These are phyloP conservation scores for Rachicladosporium sp. DNA, from an alignment of 2,329 filamentous ascomycete genomes.

Conservation along the genomic window DNA sequence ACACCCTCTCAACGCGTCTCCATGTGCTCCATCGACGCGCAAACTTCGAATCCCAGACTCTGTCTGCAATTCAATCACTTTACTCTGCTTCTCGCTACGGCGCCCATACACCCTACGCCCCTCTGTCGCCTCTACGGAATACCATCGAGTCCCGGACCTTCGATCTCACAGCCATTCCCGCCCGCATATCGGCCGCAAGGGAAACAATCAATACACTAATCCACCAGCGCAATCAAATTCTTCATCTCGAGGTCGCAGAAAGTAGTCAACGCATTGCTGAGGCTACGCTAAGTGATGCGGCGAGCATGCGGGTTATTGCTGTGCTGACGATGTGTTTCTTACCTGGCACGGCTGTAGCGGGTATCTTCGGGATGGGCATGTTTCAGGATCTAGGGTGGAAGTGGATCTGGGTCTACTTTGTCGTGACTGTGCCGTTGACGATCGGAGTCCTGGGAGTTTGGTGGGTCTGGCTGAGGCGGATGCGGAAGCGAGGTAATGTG, in stretches of 20 bases:
- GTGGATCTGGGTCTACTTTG: background rate
- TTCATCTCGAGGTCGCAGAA: constrained; percentile 2
- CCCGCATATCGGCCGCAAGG: constrained; percentile 1
- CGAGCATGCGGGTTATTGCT: constrained; percentile 7
- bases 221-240: constrained; percentile 1
- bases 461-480: background rate
- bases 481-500: too few relatives aligned
- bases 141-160: background rate
- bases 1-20: background rate
- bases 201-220: background rate
- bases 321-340: constrained; percentile 8
- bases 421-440: background rate
- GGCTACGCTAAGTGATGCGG: constrained; percentile 3
- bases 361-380: constrained; percentile 7
- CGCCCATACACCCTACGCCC: background rate
- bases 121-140: background rate
- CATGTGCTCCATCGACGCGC: constrained; percentile 2
- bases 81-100: background rate
- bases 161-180: constrained; percentile 1
- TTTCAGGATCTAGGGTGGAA: background rate
- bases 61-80: constrained; percentile 1
- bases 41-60: constrained; percentile 1
- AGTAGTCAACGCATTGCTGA: constrained; percentile 1
- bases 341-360: constrained; percentile 6
- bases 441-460: background rate